These are phyloP conservation scores for Salicornia ramosissima DNA, from an alignment of 148 eudicot species.

Conservation along the genomic window DNA sequence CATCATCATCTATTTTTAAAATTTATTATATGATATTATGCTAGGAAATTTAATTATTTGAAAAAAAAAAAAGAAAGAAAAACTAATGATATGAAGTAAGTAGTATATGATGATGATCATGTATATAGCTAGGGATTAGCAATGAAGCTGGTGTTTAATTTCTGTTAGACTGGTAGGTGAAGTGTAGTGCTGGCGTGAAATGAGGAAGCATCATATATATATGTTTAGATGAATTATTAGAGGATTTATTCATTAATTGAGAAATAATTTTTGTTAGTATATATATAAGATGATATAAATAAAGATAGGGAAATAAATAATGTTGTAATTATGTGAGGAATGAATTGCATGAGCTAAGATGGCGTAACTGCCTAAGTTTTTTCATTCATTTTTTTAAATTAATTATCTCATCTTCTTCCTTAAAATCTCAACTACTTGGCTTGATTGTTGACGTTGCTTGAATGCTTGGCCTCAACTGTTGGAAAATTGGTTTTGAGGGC, in stretches of 20 bases:
- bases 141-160: constrained; percentile 12
- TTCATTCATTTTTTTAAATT: constrained; percentile 26
- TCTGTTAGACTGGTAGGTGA: constrained; percentile 67
- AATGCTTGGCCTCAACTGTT: background rate
- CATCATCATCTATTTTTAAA: background rate
- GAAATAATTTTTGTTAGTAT: background rate
- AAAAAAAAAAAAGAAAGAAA: background rate
- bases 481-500: too few relatives aligned
- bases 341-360: constrained; percentile 56
- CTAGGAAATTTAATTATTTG: background rate
- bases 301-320: background rate
- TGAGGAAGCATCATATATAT: constrained; percentile 19
- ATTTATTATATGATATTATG: background rate
- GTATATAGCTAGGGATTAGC: constrained; percentile 18
- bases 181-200: constrained; percentile 60
- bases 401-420: too few relatives aligned
- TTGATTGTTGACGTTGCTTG: background rate
- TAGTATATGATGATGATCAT: background rate
- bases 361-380: constrained; percentile 41
- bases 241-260: background rate
- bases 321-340: constrained; percentile 29
- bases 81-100: background rate
- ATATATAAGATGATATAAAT: background rate
- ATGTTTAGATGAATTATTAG: background rate
- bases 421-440: background rate